Evolutionary conservation across 768 basidiomycete genomes (phyloP).

Genomic region (Leucosporidium yakuticum): DNA sequence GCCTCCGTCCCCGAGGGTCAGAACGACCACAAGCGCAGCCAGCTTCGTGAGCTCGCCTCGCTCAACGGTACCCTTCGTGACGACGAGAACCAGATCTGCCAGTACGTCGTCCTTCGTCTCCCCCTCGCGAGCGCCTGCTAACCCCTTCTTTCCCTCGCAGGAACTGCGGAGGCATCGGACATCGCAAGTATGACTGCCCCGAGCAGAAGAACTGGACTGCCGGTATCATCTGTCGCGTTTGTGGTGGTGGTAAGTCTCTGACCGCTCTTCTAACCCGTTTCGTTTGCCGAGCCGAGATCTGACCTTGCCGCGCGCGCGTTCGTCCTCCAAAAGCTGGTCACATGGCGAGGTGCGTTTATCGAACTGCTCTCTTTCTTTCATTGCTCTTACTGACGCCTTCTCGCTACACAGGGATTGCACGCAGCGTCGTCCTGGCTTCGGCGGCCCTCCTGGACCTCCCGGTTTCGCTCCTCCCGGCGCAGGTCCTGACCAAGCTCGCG

Average conservation of each 20-base stretch:
- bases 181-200: conserved; percentile 98
- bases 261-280: background rate
- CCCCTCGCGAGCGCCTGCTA: too few relatives aligned
- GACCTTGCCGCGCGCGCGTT: background rate
- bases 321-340: conserved; percentile 61
- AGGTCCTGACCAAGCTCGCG: conserved; percentile 55
- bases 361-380: background rate
- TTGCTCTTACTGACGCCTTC: background rate
- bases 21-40: conserved; percentile 98
- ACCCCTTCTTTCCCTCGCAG: background rate
- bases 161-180: conserved; percentile 79
- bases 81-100: conserved; percentile 98
- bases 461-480: conserved; percentile 43
- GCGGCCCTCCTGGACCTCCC: conserved; percentile 17
- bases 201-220: conserved; percentile 98
- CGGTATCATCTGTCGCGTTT: conserved; percentile 98
- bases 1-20: conserved; percentile 98
- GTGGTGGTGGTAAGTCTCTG: conserved; percentile 60
- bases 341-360: conserved; percentile 58
- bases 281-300: background rate
- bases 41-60: conserved; percentile 93
- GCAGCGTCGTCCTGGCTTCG: conserved; percentile 56
- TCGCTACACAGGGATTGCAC: conserved; percentile 72
- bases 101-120: conserved; percentile 45
- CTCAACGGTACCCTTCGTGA: conserved; percentile 98